Percentiles rank a stretch among this genome's conserved stretches.
Evolutionary conservation across 768 basidiomycete species (phyloP).

Genomic region (Leccinum variicolor): DNA sequence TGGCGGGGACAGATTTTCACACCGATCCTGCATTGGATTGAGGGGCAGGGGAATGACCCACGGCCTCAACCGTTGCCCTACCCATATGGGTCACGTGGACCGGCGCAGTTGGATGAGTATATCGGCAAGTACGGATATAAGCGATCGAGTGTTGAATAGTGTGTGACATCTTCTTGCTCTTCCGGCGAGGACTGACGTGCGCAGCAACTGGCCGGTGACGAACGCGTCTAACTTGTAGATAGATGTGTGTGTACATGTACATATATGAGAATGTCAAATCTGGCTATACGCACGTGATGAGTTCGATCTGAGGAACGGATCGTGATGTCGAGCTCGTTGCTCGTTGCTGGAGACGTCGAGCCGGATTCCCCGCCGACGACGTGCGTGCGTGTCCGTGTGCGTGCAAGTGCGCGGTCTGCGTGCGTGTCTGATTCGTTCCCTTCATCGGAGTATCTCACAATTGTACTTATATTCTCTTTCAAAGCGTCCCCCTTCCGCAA

Average conservation of each 20-base stretch:
- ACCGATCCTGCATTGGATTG: constrained; percentile 94
- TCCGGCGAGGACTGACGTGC: neutral
- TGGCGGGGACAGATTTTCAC: constrained; percentile 76
- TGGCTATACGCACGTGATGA: constrained; percentile 22
- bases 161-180: neutral
- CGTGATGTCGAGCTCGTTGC: constrained; percentile 21
- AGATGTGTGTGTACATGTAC: neutral
- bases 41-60: constrained; percentile 66
- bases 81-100: constrained; percentile 95
- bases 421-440: constrained; percentile 21
- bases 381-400: constrained; percentile 11
- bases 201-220: constrained; percentile 27
- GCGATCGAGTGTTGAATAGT: constrained; percentile 65
- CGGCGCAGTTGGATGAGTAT: constrained; percentile 76
- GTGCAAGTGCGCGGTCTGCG: constrained; percentile 10
- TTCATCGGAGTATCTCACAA: constrained; percentile 8
- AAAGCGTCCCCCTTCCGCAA: too few relatives aligned
- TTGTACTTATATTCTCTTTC: neutral
- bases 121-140: constrained; percentile 74
- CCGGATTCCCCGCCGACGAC: constrained; percentile 28
- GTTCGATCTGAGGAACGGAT: constrained; percentile 28
- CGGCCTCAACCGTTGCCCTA: constrained; percentile 49
- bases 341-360: constrained; percentile 20
- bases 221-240: constrained; percentile 25
- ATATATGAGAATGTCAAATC: constrained; percentile 2